These are phyloP conservation scores for Microbotryum lychnidis-dioicae DNA, from an alignment of 1,284 basidiomycete genomes.

Conservation along the genomic window DNA sequence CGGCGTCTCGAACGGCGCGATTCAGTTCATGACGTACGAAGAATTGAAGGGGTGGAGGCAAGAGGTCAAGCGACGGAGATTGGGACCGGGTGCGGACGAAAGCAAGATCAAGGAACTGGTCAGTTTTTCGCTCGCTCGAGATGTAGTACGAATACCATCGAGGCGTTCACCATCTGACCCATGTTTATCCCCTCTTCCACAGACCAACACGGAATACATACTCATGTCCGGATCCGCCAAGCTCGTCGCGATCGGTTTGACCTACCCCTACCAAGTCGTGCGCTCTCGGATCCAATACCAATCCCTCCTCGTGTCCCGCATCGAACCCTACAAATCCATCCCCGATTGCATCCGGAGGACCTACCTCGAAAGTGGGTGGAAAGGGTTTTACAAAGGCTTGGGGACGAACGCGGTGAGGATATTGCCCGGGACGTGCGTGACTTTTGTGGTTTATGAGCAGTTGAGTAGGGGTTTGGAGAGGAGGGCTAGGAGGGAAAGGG, in stretches of 20 bases:
- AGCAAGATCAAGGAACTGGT: slow-evolving; percentile 74
- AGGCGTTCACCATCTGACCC: not conserved
- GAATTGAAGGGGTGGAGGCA: slow-evolving; percentile 79
- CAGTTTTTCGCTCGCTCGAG: slow-evolving; percentile 36
- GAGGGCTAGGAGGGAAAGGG: slow-evolving; percentile 6
- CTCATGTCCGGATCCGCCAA: slow-evolving; percentile 87
- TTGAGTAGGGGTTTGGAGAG: slow-evolving; percentile 39
- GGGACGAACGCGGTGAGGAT: slow-evolving; percentile 95
- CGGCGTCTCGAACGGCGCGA: slow-evolving; percentile 89
- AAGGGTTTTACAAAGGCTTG: slow-evolving; percentile 90
- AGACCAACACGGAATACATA: slow-evolving; percentile 90
- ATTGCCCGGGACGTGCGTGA: slow-evolving; percentile 92
- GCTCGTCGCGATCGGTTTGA: slow-evolving; percentile 69
- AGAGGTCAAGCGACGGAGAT: slow-evolving; percentile 53
- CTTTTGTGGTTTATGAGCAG: slow-evolving; percentile 97
- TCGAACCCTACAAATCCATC: slow-evolving; percentile 61
- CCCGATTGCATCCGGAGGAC: slow-evolving; percentile 69
- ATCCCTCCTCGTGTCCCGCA: slow-evolving; percentile 15
- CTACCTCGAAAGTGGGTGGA: slow-evolving; percentile 67
- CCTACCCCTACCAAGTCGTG: slow-evolving; percentile 97
- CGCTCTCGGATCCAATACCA: slow-evolving; percentile 84
- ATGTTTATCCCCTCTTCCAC: not conserved
- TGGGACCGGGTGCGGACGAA: slow-evolving; percentile 42
- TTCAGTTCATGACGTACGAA: slow-evolving; percentile 96
- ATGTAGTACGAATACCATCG: too few relatives aligned